Base-by-base conservation (phyloP, 345 rosid genomes). In the Pugionium dolabratum region DNA sequence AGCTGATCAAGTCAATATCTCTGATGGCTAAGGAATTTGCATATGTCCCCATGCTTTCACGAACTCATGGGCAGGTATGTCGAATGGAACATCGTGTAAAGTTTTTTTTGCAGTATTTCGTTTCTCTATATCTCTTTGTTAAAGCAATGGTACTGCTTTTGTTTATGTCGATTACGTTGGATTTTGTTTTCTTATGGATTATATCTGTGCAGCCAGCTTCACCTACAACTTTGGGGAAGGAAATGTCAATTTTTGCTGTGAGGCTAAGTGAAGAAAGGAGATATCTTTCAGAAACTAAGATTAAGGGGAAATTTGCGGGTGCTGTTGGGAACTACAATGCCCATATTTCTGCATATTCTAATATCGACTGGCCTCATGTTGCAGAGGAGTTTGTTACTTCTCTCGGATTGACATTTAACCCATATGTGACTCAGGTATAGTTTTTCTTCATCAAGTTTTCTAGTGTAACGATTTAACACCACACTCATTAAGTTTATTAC, bases 311-410 rank as follows among this genome's bases (percentile, higher is more conserved):
- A 76, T 89, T 89, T 81, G 95, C 95, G 39, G 99, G 99, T 75
- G 95, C 97, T 52, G 93, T 91, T 73, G 99, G 99, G 47, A 94
- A 90, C 64, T 91, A 87, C 79, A 95, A 91, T 69, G 95, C 96
- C n/a, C 99, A 91, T 72, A 65, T 94, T 28, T 78, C 82, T 53
- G 97, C 97, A 25, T 91, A 94, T 86, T 86, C 96, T 11, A 50
- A 62, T 70, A 67, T 85, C 50, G 73, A 79, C 58, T 91, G 99
- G 97, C 90, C 87, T 68, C 81, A 70, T 70, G 72, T 89, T 68
- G 85, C 97, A 4, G 75, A 82, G 67, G 91, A 85, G 63, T 91
- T 95, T 83, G 96, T 89, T 55, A 78, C 80, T 62, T 88, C 96
- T 55, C 93, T 87, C 29, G 96, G 96, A 50, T 67, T 94, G 75